Conservation (phyloP, 495 filamentous ascomycete genomes). For the Hypoxylon crocopeplum region DNA sequence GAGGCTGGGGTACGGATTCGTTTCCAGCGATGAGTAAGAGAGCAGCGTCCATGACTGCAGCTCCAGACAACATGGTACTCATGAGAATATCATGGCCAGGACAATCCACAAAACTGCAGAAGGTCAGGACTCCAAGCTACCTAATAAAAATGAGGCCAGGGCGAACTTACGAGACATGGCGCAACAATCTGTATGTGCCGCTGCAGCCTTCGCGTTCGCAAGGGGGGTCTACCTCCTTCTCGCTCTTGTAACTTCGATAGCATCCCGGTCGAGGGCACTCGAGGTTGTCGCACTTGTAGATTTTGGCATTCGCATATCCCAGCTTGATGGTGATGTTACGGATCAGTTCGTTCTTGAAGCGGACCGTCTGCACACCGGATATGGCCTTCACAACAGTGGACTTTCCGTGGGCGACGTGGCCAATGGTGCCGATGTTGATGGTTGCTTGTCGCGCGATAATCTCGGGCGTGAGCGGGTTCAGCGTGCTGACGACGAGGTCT, state of each 20-base stretch:
- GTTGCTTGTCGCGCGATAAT: constrained; percentile 97
- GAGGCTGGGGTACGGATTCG: constrained; percentile 98
- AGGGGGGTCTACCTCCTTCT: constrained; percentile 94
- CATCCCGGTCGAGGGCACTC: constrained; percentile 93
- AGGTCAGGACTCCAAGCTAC: constrained; percentile 10
- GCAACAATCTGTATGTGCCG: constrained; percentile 81
- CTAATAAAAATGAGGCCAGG: background rate
- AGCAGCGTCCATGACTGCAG: constrained; percentile 98
- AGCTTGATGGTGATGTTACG: constrained; percentile 99
- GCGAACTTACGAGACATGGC: constrained; percentile 82
- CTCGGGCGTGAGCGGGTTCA: constrained; percentile 89
- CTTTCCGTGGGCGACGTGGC: constrained; percentile 98
- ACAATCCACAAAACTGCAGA: constrained; percentile 88
- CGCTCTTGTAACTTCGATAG: constrained; percentile 96
- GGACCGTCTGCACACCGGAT: constrained; percentile 96
- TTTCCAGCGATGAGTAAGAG: constrained; percentile 97
- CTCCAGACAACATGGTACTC: constrained; percentile 99
- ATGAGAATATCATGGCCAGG: constrained; percentile 99
- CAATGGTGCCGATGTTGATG: constrained; percentile 98
- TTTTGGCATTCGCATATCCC: constrained; percentile 98
- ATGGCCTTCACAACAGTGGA: constrained; percentile 99
- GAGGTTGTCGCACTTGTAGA: constrained; percentile 96
- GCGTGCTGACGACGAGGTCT: constrained; percentile 75
- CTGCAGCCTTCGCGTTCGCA: constrained; percentile 92
- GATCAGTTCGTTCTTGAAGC: constrained; percentile 99